Evolutionary conservation across 2,329 filamentous ascomycete genomes (phyloP).

Genomic region (Aspergillus novofumigatus): DNA sequence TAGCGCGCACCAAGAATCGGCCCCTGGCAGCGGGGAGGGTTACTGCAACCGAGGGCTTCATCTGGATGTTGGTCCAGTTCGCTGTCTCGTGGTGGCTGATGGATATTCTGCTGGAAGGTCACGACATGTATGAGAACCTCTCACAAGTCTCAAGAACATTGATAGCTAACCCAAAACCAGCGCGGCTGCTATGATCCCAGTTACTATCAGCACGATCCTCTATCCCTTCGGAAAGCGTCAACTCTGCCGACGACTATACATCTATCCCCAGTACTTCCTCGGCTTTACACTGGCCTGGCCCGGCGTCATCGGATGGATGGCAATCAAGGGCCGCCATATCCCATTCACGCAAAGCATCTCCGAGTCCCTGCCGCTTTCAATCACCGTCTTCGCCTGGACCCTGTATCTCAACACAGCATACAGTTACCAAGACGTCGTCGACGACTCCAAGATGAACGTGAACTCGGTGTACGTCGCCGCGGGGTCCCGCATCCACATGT

Average conservation of each 20-base stretch:
- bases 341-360: neutral
- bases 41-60: conserved; percentile 18
- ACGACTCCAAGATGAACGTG: conserved; percentile 8
- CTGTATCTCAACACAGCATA: conserved; percentile 13
- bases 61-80: conserved; percentile 9
- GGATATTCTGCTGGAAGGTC: neutral
- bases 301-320: neutral
- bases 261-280: conserved; percentile 12
- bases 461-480: conserved; percentile 9
- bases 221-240: conserved; percentile 11
- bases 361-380: neutral
- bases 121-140: neutral
- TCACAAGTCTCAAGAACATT: neutral
- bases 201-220: conserved; percentile 5
- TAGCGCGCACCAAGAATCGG: conserved; percentile 25
- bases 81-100: neutral
- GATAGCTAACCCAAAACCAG: neutral
- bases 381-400: conserved; percentile 6
- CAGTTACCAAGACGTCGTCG: conserved; percentile 11
- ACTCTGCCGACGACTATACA: conserved; percentile 2
- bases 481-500: conserved; percentile 5
- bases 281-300: conserved; percentile 3
- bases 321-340: conserved; percentile 3
- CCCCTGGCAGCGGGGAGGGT: conserved; percentile 22
- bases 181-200: conserved; percentile 4